Evolutionary conservation across 345 rosid species (phyloP).

Genomic region (Eucalyptus microcorys): DNA sequence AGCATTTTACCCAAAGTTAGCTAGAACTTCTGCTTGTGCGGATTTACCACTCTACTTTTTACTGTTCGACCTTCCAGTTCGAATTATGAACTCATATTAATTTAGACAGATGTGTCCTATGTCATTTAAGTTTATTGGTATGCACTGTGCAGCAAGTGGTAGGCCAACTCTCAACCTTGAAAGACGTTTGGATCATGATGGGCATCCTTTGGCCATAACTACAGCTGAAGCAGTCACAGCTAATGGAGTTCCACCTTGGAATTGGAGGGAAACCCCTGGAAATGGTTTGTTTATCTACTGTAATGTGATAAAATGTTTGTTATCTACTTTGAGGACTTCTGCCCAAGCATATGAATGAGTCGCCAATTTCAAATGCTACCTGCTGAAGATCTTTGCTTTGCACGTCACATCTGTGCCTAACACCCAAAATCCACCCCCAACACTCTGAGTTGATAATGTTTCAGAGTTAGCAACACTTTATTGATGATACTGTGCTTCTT

Average conservation of each 20-base stretch:
- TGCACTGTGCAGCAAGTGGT: slow-evolving; percentile 50
- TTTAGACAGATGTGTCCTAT: background rate
- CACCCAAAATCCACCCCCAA: background rate
- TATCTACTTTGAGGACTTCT: background rate
- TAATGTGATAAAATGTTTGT: background rate
- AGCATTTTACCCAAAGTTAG: background rate
- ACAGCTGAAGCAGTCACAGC: slow-evolving; percentile 79
- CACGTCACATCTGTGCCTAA: background rate
- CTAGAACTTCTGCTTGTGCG: background rate
- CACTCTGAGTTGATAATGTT: background rate
- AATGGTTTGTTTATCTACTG: slow-evolving; percentile 37
- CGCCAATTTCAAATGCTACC: background rate
- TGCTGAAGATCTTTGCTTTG: background rate
- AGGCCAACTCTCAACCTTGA: slow-evolving; percentile 88
- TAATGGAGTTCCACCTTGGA: slow-evolving; percentile 95
- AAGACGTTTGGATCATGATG: slow-evolving; percentile 92
- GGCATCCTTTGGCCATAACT: slow-evolving; percentile 87
- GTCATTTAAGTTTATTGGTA: background rate
- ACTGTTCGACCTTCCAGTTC: background rate
- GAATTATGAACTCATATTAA: background rate
- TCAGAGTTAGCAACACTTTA: background rate
- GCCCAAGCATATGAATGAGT: background rate
- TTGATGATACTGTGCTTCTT: background rate
- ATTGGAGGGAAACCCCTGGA: slow-evolving; percentile 94
- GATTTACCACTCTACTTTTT: background rate